Evolutionary conservation across 257 asterid species (phyloP).

Genomic region (Solanum rostratum): DNA sequence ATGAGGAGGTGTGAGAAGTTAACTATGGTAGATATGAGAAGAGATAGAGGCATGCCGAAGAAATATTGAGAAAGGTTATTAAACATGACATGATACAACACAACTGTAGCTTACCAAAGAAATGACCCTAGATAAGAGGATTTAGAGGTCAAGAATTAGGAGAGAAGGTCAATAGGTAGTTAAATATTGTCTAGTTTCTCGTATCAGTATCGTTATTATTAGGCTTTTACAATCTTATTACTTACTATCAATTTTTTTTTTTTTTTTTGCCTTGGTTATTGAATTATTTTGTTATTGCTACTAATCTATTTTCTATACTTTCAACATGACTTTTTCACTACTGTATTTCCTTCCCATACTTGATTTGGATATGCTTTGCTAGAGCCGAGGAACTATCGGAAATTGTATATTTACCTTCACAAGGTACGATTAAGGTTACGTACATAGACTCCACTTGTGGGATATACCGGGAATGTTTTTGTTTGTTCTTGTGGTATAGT

Average conservation of each 20-base stretch:
- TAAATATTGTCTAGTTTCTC: neutral
- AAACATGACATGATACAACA: too few species aligned
- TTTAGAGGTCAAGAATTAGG: neutral
- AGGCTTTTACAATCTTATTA: neutral
- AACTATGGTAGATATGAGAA: too few species aligned
- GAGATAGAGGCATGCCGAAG: too few species aligned
- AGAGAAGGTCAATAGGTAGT: neutral
- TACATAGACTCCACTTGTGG: neutral
- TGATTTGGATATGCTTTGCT: too few species aligned
- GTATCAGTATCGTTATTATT: too few species aligned
- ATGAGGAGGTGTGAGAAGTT: too few species aligned
- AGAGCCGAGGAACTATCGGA: neutral
- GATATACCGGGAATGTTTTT: neutral
- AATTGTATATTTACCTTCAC: neutral
- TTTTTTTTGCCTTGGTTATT: too few species aligned
- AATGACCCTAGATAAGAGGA: neutral
- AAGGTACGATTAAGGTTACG: neutral
- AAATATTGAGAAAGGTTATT: neutral
- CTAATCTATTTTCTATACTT: neutral
- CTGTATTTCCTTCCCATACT: too few species aligned
- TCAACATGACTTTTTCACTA: neutral
- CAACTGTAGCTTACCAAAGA: neutral
- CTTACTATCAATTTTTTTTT: too few species aligned
- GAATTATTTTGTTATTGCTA: neutral
- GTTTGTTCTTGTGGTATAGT: neutral